A percentile compares a stretch with the other conserved stretches of the same genome.
Evolutionary conservation across 495 filamentous ascomycete genomes (phyloP).

Genomic region (Elasticomyces elasticus): DNA sequence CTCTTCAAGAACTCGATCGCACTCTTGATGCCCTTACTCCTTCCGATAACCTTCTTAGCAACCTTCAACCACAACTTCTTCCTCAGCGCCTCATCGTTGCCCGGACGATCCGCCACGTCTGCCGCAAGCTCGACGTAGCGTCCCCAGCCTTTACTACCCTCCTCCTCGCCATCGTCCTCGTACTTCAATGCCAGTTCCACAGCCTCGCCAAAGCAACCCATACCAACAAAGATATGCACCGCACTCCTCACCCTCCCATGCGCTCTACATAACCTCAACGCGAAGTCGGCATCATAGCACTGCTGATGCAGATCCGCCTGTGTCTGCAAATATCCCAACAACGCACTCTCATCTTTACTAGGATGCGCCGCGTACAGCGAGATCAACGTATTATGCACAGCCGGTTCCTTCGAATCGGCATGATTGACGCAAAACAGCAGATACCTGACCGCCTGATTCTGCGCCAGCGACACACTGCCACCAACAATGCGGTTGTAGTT

Average conservation of each 20-base stretch:
- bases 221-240: conserved; percentile 90
- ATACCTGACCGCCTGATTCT: conserved; percentile 93
- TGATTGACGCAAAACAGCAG: conserved; percentile 88
- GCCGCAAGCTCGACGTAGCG: conserved; percentile 75
- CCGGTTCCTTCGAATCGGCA: conserved; percentile 67
- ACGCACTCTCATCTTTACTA: conserved; percentile 67
- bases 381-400: conserved; percentile 95
- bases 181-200: conserved; percentile 86
- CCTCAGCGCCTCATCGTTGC: conserved; percentile 59
- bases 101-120: conserved; percentile 77
- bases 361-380: conserved; percentile 87
- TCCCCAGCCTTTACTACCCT: background rate
- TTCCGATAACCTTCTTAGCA: conserved; percentile 80
- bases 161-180: conserved; percentile 28
- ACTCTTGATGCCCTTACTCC: conserved; percentile 78
- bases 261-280: conserved; percentile 87
- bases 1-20: conserved; percentile 89
- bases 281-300: conserved; percentile 92
- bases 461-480: conserved; percentile 41
- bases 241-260: conserved; percentile 84
- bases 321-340: conserved; percentile 77
- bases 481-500: conserved; percentile 74
- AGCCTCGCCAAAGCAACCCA: conserved; percentile 85
- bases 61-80: conserved; percentile 94
- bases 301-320: conserved; percentile 51